Conservation (phyloP, 257 asterid genomes). For the Solanum ossicruentum region DNA sequence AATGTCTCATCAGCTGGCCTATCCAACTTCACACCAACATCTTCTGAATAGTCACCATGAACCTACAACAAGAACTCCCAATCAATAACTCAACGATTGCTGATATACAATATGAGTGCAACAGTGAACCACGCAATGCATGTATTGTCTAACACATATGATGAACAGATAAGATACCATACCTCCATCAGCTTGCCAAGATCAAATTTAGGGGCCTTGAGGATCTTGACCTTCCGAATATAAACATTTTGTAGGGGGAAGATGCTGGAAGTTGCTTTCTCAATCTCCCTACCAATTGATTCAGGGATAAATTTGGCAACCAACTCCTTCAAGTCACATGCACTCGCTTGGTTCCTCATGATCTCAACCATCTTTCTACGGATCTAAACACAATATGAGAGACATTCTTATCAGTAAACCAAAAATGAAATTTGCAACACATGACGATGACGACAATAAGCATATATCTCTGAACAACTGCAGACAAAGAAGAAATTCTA, state of each 20-base stretch:
- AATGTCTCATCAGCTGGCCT: neutral
- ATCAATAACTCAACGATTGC: neutral
- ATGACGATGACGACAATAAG: neutral
- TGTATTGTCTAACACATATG: neutral
- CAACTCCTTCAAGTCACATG: constrained; percentile 27
- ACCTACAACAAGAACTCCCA: constrained; percentile 1
- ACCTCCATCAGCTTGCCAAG: constrained; percentile 32
- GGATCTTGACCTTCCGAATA: constrained; percentile 24
- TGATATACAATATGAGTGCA: neutral
- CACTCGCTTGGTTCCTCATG: constrained; percentile 22
- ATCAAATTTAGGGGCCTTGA: constrained; percentile 26
- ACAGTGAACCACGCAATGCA: neutral
- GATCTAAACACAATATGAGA: neutral
- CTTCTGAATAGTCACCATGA: constrained; percentile 26
- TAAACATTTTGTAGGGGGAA: constrained; percentile 27
- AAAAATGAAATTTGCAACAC: neutral
- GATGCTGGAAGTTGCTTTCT: constrained; percentile 28
- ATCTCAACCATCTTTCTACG: constrained; percentile 26
- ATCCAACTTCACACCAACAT: constrained; percentile 29
- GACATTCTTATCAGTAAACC: neutral
- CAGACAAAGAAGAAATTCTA: neutral
- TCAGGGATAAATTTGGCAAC: constrained; percentile 26
- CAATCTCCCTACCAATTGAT: constrained; percentile 28
- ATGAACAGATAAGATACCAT: neutral
- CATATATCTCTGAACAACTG: neutral